Conservation (phyloP, 176 grass and related monocot species). For the Pontederia paniculata region DNA sequence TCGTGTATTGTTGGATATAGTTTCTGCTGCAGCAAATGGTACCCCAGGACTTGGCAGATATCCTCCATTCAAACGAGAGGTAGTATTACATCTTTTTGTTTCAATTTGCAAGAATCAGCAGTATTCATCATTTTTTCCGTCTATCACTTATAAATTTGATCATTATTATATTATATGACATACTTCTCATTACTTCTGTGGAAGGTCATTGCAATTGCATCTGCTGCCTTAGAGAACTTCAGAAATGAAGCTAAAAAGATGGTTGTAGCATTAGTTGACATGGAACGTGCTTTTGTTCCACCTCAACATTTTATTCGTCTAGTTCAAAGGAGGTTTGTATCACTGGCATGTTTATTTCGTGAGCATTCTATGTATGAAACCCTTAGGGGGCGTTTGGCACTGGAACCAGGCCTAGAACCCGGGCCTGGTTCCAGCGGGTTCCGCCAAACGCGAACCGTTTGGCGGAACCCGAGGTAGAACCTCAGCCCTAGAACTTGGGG, state of each 20-base stretch:
- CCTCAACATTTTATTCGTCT: conserved; percentile 72
- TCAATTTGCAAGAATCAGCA: conserved; percentile 2
- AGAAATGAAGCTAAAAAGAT: conserved; percentile 71
- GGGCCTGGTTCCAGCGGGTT: no score
- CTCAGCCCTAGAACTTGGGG: no score
- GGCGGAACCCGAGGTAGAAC: no score
- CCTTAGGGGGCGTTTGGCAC: no score
- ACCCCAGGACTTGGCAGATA: conserved; percentile 76
- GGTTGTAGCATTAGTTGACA: conserved; percentile 75
- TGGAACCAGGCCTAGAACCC: no score
- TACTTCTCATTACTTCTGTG: background rate
- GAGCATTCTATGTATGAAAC: no score
- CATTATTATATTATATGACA: no score
- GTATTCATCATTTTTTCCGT: conserved; percentile 18
- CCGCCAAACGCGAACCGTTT: no score
- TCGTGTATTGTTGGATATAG: conserved; percentile 57
- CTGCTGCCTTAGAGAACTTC: conserved; percentile 58
- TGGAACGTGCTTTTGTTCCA: conserved; percentile 80
- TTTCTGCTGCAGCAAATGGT: conserved; percentile 66
- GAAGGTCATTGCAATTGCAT: conserved; percentile 70
- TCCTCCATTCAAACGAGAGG: conserved; percentile 65
- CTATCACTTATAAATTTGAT: conserved; percentile 5
- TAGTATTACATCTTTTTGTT: conserved; percentile 5
- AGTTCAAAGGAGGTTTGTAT: conserved; percentile 54
- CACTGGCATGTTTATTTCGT: background rate